Percentiles rank a stretch among this genome's conserved stretches.
These are phyloP conservation scores for Albizia julibrissin DNA, from an alignment of 306 rosid genomes.

Conservation along the genomic window DNA sequence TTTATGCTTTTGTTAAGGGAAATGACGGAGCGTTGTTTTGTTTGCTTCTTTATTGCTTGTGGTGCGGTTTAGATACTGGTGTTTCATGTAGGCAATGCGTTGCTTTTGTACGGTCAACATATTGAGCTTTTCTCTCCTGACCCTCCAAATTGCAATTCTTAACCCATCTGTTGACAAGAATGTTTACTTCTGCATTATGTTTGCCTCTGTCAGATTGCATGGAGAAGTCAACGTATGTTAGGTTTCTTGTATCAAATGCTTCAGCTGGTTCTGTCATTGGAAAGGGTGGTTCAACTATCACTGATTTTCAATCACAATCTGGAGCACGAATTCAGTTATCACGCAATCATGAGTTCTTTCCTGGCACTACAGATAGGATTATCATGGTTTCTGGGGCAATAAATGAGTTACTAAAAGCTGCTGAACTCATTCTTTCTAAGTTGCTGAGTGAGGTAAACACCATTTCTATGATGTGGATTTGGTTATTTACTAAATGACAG, in stretches of 20 bases:
- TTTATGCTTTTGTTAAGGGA: neutral
- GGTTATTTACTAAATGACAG: neutral
- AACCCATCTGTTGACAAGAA: slow-evolving; percentile 35
- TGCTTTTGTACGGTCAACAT: slow-evolving; percentile 36
- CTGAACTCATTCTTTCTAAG: slow-evolving; percentile 86
- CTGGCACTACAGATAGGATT: slow-evolving; percentile 98
- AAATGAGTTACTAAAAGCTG: slow-evolving; percentile 78
- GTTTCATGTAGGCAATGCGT: slow-evolving; percentile 22
- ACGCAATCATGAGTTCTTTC: slow-evolving; percentile 93
- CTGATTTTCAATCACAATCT: slow-evolving; percentile 95
- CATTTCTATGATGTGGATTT: slow-evolving; percentile 23
- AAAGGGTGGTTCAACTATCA: slow-evolving; percentile 99
- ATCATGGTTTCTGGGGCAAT: slow-evolving; percentile 92
- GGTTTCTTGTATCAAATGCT: slow-evolving; percentile 96
- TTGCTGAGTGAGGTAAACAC: slow-evolving; percentile 85
- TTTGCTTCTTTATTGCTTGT: neutral
- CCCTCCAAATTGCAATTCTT: slow-evolving; percentile 28
- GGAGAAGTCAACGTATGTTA: slow-evolving; percentile 86
- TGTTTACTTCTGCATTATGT: slow-evolving; percentile 21
- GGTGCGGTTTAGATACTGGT: slow-evolving; percentile 15
- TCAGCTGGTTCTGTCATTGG: slow-evolving; percentile 99
- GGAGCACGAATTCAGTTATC: slow-evolving; percentile 99
- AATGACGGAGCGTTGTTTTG: neutral
- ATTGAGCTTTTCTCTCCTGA: neutral
- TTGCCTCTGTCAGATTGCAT: slow-evolving; percentile 58